Percentiles rank a stretch among this genome's conserved stretches.
Conservation (phyloP, 2,329 filamentous ascomycete genomes). For the Fusarium sp. region DNA sequence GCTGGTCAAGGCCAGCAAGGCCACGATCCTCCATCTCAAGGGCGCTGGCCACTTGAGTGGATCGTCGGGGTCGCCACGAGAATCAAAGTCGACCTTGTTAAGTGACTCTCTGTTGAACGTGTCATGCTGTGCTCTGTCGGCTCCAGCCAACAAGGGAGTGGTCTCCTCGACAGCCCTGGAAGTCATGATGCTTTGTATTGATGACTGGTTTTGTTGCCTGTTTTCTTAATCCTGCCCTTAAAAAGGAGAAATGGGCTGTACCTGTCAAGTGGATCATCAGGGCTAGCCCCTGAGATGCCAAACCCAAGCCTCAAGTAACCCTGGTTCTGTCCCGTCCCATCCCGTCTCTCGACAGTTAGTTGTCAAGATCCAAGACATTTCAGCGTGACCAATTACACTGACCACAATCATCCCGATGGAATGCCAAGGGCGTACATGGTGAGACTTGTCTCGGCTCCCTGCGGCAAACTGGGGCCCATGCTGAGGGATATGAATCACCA, state of each 20-base stretch:
- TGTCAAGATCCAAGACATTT: too few species aligned
- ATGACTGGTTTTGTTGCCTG: background rate
- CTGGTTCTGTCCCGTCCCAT: too few species aligned
- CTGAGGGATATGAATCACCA: too few species aligned
- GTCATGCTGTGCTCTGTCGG: background rate
- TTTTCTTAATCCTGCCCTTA: background rate
- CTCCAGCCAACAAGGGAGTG: background rate
- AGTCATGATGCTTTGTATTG: background rate
- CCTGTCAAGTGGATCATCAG: background rate
- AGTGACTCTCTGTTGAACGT: background rate
- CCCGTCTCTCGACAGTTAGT: too few species aligned
- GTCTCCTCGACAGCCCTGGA: background rate
- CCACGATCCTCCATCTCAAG: conserved; percentile 70
- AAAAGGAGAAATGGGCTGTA: background rate
- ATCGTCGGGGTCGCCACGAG: background rate
- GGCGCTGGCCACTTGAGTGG: conserved; percentile 59
- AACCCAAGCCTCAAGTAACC: too few species aligned
- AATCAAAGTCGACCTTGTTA: background rate
- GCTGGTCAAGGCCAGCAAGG: conserved; percentile 66
- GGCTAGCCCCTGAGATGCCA: too few species aligned
- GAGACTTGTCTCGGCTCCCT: too few species aligned
- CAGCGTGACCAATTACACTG: too few species aligned
- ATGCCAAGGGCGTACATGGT: too few species aligned
- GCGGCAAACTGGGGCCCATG: too few species aligned
- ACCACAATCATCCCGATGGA: too few species aligned